These are phyloP conservation scores for Insectozyma bohioensis DNA, from an alignment of 1,139 yeast genomes.

Conservation along the genomic window DNA sequence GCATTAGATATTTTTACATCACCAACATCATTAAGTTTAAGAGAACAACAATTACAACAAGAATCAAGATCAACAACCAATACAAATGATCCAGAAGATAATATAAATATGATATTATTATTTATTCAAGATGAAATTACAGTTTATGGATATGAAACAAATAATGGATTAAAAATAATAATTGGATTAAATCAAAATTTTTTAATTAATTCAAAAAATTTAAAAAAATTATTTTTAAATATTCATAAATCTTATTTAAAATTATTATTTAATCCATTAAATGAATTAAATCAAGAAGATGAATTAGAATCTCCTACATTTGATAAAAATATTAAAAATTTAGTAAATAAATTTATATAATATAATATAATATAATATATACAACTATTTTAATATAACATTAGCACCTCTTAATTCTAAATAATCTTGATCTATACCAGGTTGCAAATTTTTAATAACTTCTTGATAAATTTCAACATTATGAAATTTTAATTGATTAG, in stretches of 20 bases:
- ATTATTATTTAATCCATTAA: conserved; percentile 58
- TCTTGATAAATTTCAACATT: conserved; percentile 82
- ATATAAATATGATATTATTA: conserved; percentile 37
- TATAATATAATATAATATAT: not conserved
- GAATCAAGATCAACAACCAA: conserved; percentile 6
- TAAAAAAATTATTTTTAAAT: conserved; percentile 31
- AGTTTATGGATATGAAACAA: conserved; percentile 63
- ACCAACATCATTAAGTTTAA: conserved; percentile 41
- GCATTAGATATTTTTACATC: conserved; percentile 63
- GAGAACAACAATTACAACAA: conserved; percentile 39
- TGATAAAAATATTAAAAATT: conserved; percentile 33
- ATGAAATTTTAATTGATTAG: conserved; percentile 75
- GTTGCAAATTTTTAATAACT: conserved; percentile 75
- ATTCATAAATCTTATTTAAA: conserved; percentile 52
- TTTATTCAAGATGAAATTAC: conserved; percentile 62
- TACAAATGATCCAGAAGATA: conserved; percentile 16
- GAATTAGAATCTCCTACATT: conserved; percentile 34
- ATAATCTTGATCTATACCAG: conserved; percentile 93
- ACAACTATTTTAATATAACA: conserved; percentile 60
- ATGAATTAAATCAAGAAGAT: conserved; percentile 14
- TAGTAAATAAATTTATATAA: conserved; percentile 23
- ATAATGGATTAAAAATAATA: conserved; percentile 59
- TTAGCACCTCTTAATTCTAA: conserved; percentile 86
- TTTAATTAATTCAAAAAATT: conserved; percentile 17
- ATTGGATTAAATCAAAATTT: conserved; percentile 39